Conservation (phyloP, 2,329 filamentous ascomycete species). For the Ophiocordyceps camponoti-floridani region DNA sequence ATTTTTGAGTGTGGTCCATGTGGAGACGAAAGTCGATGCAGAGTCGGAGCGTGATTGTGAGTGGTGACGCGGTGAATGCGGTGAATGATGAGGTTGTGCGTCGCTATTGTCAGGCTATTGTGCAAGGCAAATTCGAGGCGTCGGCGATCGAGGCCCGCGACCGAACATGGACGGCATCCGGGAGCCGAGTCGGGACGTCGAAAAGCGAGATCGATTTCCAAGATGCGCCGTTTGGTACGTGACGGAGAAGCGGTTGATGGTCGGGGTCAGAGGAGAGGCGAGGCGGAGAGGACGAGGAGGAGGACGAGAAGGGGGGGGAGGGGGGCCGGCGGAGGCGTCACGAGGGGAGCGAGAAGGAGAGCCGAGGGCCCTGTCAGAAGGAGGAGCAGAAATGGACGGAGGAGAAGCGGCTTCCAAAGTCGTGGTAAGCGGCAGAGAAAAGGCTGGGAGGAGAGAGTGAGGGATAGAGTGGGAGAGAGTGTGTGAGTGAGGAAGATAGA, state of each 20-base stretch:
- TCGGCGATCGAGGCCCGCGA: slow-evolving; percentile 1
- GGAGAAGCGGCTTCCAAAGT: too few relatives aligned
- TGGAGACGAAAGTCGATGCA: too few relatives aligned
- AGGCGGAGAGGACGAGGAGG: not conserved
- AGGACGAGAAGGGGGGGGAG: not conserved
- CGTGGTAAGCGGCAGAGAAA: too few relatives aligned
- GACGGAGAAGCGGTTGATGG: not conserved
- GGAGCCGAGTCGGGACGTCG: not conserved
- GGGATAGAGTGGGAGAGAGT: too few relatives aligned
- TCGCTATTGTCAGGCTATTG: not conserved
- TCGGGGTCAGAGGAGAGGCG: not conserved
- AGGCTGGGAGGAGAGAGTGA: not conserved
- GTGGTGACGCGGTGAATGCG: too few relatives aligned
- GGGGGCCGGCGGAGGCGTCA: too few relatives aligned
- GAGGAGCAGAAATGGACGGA: too few relatives aligned
- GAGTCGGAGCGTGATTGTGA: too few relatives aligned
- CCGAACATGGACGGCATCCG: slow-evolving; percentile 2
- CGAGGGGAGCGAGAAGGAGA: too few relatives aligned
- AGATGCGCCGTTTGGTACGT: slow-evolving; percentile 1
- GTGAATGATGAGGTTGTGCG: not conserved
- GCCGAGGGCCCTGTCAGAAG: too few relatives aligned
- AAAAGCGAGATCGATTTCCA: not conserved
- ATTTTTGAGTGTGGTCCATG: too few relatives aligned
- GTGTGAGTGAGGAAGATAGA: not conserved
- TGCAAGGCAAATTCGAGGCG: slow-evolving; percentile 1